A percentile compares a stretch with the other conserved stretches of the same genome.
Conservation (phyloP, 2,329 filamentous ascomycete genomes). For the Phyllosticta capitalensis region DNA sequence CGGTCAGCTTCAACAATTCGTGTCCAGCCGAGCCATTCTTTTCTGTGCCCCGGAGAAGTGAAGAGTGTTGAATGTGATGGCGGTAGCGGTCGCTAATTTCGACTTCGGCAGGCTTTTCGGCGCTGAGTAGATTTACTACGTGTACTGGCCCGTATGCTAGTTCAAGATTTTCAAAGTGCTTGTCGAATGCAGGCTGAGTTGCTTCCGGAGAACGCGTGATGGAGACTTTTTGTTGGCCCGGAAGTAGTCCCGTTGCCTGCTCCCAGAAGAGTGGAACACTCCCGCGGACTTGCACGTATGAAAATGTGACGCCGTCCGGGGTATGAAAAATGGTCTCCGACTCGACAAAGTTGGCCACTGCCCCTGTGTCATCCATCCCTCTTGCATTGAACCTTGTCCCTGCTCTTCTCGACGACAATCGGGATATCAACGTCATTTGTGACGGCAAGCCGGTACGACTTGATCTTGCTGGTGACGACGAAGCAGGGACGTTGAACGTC, state of each 20-base stretch:
- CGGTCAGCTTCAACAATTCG: constrained; percentile 66
- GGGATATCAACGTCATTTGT: constrained; percentile 78
- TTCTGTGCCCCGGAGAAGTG: constrained; percentile 52
- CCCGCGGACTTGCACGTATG: constrained; percentile 84
- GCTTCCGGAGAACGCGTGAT: constrained; percentile 83
- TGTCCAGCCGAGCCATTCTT: constrained; percentile 51
- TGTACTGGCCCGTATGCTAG: constrained; percentile 83
- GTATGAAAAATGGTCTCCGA: constrained; percentile 90
- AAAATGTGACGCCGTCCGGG: constrained; percentile 69
- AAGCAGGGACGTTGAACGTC: constrained; percentile 75
- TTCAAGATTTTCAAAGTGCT: constrained; percentile 83
- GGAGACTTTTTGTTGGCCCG: constrained; percentile 88
- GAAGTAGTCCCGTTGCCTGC: constrained; percentile 76
- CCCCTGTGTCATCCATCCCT: constrained; percentile 93
- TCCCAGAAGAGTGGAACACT: constrained; percentile 98
- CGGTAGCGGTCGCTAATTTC: constrained; percentile 75
- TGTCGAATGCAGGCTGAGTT: constrained; percentile 89
- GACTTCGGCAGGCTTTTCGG: constrained; percentile 74
- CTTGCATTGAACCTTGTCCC: constrained; percentile 95
- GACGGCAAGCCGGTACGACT: constrained; percentile 65
- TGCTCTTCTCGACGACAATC: constrained; percentile 80
- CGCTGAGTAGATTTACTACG: constrained; percentile 88
- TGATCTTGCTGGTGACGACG: constrained; percentile 59
- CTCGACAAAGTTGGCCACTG: constrained; percentile 98
- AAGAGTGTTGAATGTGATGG: constrained; percentile 64